A percentile compares a stretch with the other conserved stretches of the same genome.
These are phyloP conservation scores for Plasmodium sp. DNA, from an alignment of 169 alveolate species.

Conservation along the genomic window DNA sequence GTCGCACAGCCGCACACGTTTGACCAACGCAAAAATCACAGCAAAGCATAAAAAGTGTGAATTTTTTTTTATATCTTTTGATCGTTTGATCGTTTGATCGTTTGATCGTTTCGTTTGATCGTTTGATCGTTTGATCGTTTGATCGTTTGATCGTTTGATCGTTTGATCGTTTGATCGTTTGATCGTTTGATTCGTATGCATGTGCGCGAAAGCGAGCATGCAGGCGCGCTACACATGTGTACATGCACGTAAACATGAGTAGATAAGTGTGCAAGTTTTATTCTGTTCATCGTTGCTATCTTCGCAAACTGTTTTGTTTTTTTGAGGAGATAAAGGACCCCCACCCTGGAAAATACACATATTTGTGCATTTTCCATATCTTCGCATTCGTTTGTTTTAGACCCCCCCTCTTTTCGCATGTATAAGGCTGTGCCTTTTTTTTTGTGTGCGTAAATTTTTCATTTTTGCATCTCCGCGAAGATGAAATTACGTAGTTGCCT, in stretches of 20 bases:
- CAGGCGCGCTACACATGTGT: not conserved
- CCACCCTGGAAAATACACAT: not conserved
- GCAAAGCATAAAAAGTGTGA: not conserved
- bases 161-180: not conserved
- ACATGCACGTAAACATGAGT: not conserved
- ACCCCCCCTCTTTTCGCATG: not conserved
- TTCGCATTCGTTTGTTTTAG: not conserved
- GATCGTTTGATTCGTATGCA: not conserved
- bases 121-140: not conserved
- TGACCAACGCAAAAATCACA: not conserved
- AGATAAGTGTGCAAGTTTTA: not conserved
- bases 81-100: not conserved
- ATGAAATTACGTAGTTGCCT: not conserved
- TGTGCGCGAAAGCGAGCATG: not conserved
- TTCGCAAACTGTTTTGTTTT: not conserved
- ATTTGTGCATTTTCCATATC: not conserved
- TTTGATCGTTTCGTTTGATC: not conserved
- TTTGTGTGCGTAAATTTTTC: not conserved
- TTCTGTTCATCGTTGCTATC: not conserved
- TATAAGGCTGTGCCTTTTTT: not conserved
- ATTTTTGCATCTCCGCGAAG: not conserved
- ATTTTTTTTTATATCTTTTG: not conserved
- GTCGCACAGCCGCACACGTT: not conserved
- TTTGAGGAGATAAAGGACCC: not conserved
- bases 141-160: not conserved